Conservation (phyloP, 805 yeast species). For the Barnettozyma populi region DNA sequence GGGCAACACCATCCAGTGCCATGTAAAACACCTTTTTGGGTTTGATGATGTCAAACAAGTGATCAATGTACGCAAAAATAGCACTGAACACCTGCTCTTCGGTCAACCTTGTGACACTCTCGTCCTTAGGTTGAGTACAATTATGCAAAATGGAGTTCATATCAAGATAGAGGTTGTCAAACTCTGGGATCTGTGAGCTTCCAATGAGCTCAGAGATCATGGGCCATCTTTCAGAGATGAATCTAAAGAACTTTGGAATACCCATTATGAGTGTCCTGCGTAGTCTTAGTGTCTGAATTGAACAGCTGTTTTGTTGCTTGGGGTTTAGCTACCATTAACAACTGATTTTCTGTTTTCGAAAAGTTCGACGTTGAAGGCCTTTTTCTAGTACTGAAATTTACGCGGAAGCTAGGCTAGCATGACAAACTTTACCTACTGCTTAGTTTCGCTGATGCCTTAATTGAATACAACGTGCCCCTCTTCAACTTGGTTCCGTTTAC, state of each 20-base stretch:
- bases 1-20: constrained; percentile 99
- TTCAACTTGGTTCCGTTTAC: not conserved
- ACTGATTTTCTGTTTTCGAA: not conserved
- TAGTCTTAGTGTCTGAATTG: not conserved
- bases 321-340: not conserved
- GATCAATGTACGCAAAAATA: constrained; percentile 93
- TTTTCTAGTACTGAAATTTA: constrained; percentile 9
- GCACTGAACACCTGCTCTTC: constrained; percentile 91
- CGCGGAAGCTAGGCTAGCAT: not conserved
- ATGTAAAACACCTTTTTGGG: constrained; percentile 85
- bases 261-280: constrained; percentile 42
- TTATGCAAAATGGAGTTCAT: constrained; percentile 96
- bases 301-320: not conserved
- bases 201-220: constrained; percentile 81
- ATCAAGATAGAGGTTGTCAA: constrained; percentile 90
- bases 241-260: constrained; percentile 94
- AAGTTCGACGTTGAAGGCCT: not conserved
- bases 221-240: constrained; percentile 99
- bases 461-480: not conserved
- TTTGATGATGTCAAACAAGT: constrained; percentile 77
- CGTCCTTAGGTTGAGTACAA: constrained; percentile 85
- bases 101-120: constrained; percentile 57
- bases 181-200: constrained; percentile 81
- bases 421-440: not conserved
- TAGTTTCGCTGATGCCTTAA: not conserved